Base-by-base conservation (phyloP, 2,329 filamentous ascomycete species). In the Ophiocordyceps camponoti-leonardi region DNA sequence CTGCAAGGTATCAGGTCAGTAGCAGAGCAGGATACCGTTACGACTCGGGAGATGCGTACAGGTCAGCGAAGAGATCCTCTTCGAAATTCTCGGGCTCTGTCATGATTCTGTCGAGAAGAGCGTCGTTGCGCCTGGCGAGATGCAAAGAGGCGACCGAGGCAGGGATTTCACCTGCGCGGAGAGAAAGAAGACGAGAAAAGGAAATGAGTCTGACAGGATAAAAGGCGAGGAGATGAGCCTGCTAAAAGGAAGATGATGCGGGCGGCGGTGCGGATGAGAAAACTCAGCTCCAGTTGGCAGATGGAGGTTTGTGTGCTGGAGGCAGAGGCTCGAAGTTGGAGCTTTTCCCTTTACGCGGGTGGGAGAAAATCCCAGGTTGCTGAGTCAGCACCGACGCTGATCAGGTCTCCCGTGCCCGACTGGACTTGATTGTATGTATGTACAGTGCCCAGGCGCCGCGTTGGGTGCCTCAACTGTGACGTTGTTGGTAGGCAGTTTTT, bases 51-150 rank as follows among this genome's bases (percentile, higher is more conserved):
- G 43, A 40, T 19, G 53, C 86, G 67, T 71, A 94, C 87, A 94
- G 77, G 67, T 94, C 88, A 56, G 87, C 87, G 65, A 94, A 94
- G 65, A 94, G 83, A 73, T 94, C 87, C 58, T 94, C 88, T 55
- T 94, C 87, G 54, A 86, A 80, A 53, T 85, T 84, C 58, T 88
- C 84, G 45, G 75, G 70, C 57, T 92, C 86, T 43, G 84, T 78
- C 85, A 90, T 92, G 55, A 51, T 54, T 49, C 51, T n/a, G 13
- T 22, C 19, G 19, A 41, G 19, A 41, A 20, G 39, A 18, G 33
- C n/a, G 16, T 37, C 10, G 14, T 16, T 37, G 33, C 33, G n/a
- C 16, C 33, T 37, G 14, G 33, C 6, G 39, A 41, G 39, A 41
- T 14, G 19, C 39, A 18, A 13, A 22, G 19, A 22, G 10, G n/a